Conservation (phyloP, 1,139 yeast genomes). For the Blastobotrys buckinghamii region DNA sequence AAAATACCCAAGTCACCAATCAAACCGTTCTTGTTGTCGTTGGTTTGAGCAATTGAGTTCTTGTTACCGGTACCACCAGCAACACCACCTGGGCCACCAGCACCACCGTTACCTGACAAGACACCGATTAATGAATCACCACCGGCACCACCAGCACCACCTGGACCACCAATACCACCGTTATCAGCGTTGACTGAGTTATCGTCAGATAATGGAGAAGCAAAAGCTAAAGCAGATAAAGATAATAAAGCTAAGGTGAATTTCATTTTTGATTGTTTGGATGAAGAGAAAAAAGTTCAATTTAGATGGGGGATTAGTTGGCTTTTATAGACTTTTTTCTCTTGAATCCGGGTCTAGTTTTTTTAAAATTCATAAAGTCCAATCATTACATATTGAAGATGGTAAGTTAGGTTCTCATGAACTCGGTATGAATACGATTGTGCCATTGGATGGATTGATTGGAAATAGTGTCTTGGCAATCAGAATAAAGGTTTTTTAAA, state of each 20-base stretch:
- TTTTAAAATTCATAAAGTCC: not conserved
- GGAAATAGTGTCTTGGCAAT: no score
- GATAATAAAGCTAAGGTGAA: not conserved
- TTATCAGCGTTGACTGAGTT: not conserved
- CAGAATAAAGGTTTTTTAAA: no score
- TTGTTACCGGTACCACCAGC: constrained; percentile 2
- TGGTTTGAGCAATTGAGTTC: not conserved
- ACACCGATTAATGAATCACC: constrained; percentile 2
- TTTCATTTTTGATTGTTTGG: not conserved
- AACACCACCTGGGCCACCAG: not conserved
- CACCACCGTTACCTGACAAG: constrained; percentile 1
- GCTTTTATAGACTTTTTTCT: not conserved
- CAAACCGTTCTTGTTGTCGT: not conserved
- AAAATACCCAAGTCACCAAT: not conserved
- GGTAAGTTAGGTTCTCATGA: no score
- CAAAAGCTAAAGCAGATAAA: not conserved
- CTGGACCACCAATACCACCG: constrained; percentile 7
- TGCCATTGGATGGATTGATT: no score
- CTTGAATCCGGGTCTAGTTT: not conserved
- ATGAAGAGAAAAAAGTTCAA: not conserved
- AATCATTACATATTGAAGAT: no score
- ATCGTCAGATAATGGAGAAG: not conserved
- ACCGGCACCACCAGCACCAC: constrained; percentile 6
- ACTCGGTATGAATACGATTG: no score
- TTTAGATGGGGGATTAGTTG: not conserved